phyloP scores from a whole-genome alignment of 108 stramenopile species.

The Cyclotella sp. region DNA sequence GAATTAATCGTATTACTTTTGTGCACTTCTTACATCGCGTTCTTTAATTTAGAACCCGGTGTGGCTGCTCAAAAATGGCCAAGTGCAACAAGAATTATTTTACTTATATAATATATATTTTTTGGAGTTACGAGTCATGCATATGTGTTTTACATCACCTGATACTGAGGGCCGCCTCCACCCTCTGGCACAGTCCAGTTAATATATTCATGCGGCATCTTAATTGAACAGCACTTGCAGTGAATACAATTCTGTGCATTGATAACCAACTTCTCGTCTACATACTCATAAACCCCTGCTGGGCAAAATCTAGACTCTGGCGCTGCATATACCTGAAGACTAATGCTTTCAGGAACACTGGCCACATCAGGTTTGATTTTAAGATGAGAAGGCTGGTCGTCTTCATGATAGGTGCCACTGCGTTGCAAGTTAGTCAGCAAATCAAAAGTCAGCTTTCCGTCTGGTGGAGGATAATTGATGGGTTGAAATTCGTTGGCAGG shows the following conservation, averaged over 20 bases:
- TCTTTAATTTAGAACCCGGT: no score
- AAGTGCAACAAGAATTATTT: no score
- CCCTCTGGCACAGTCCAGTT: constrained; percentile 99
- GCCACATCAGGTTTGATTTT: constrained; percentile 82
- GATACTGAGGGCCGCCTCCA: constrained; percentile 98
- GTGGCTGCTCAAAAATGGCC: no score
- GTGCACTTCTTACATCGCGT: no score
- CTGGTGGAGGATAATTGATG: constrained; percentile 94
- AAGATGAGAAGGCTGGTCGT: constrained; percentile 98
- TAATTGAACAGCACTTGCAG: constrained; percentile 99
- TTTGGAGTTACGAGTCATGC: no score
- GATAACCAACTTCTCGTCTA: constrained; percentile 90
- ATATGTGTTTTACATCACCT: constrained; percentile 50
- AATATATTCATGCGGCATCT: constrained; percentile 98
- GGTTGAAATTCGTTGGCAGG: constrained; percentile 64
- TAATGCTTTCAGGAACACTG: constrained; percentile 71
- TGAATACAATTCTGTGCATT: constrained; percentile 99
- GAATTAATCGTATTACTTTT: no score
- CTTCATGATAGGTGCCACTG: constrained; percentile 95
- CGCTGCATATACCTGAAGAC: constrained; percentile 88
- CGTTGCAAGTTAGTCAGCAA: constrained; percentile 95
- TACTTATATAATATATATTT: no score
- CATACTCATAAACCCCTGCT: constrained; percentile 69
- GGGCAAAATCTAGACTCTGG: constrained; percentile 99
- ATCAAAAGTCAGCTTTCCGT: constrained; percentile 96